A percentile compares a stretch with the other conserved stretches of the same genome.
phyloP scores from a whole-genome alignment of 352 stramenopile species.

The Thalassiosira livingstoniorum region DNA sequence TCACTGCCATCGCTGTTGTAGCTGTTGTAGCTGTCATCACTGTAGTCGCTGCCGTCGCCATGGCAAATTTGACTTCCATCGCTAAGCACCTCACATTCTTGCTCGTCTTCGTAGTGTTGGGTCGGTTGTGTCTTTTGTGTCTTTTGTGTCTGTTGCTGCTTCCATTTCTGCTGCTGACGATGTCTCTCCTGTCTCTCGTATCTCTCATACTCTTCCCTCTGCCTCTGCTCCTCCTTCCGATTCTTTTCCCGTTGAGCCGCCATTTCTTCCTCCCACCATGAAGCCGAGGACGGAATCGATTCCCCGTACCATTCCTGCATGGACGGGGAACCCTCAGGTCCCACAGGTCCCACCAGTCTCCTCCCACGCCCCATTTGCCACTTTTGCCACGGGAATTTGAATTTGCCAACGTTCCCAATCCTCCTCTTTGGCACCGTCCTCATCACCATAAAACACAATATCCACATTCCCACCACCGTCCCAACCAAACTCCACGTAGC shows the following conservation, averaged over 20 bases:
- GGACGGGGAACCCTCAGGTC: no score
- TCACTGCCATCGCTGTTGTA: conserved; percentile 28
- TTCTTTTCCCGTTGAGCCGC: not conserved
- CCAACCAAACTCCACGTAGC: conserved; percentile 58
- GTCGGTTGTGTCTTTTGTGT: not conserved
- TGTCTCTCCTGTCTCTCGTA: conserved; percentile 9
- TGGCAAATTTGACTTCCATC: conserved; percentile 35
- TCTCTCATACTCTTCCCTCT: conserved; percentile 15
- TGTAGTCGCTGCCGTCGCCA: not conserved
- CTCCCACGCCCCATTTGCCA: not conserved
- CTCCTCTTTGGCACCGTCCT: conserved; percentile 51
- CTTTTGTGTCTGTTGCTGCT: conserved; percentile 2
- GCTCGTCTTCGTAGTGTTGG: no score
- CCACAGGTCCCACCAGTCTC: conserved; percentile 8
- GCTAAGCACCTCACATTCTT: conserved; percentile 39
- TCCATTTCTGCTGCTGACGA: conserved; percentile 11
- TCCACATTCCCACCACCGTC: conserved; percentile 46
- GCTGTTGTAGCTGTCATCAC: not conserved
- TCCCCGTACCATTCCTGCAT: no score
- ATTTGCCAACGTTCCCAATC: conserved; percentile 39
- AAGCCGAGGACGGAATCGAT: not conserved
- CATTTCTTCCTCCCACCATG: not conserved
- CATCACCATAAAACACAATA: conserved; percentile 61
- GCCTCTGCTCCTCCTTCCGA: not conserved
- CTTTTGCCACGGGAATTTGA: conserved; percentile 6